Percentiles rank a stretch among this genome's conserved stretches.
Evolutionary conservation across 805 yeast genomes (phyloP).

Genomic region (Saccharomyces jurei): DNA sequence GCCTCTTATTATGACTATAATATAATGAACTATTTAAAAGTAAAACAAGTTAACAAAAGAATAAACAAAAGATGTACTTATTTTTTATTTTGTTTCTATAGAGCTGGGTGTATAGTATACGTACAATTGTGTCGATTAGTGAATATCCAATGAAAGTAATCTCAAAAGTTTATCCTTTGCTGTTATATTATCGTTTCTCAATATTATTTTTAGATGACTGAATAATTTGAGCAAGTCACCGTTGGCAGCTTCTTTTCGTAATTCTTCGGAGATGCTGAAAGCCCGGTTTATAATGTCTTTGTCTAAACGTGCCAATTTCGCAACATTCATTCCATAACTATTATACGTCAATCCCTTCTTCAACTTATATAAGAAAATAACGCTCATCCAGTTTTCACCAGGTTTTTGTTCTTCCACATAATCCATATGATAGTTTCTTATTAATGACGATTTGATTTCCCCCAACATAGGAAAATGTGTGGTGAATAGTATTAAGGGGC

Average conservation of each 20-base stretch:
- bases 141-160: not conserved
- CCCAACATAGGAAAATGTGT: slow-evolving; percentile 75
- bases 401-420: slow-evolving; percentile 37
- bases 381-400: slow-evolving; percentile 33
- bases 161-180: slow-evolving; percentile 1
- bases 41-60: not conserved
- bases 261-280: slow-evolving; percentile 20
- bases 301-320: slow-evolving; percentile 62
- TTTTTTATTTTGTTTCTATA: not conserved
- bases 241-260: slow-evolving; percentile 9
- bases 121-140: not conserved
- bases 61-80: not conserved
- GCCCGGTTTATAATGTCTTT: slow-evolving; percentile 40
- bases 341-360: slow-evolving; percentile 45
- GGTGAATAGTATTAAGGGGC: slow-evolving; percentile 63
- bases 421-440: slow-evolving; percentile 67
- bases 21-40: not conserved
- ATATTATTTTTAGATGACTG: slow-evolving; percentile 5
- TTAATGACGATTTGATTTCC: slow-evolving; percentile 37
- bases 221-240: slow-evolving; percentile 4
- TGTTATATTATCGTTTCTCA: not conserved
- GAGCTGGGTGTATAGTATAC: not conserved
- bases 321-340: slow-evolving; percentile 82
- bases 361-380: slow-evolving; percentile 47
- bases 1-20: not conserved